phyloP scores from a whole-genome alignment of 129 eudicot species.

The Rutidosis leptorrhynchoides region DNA sequence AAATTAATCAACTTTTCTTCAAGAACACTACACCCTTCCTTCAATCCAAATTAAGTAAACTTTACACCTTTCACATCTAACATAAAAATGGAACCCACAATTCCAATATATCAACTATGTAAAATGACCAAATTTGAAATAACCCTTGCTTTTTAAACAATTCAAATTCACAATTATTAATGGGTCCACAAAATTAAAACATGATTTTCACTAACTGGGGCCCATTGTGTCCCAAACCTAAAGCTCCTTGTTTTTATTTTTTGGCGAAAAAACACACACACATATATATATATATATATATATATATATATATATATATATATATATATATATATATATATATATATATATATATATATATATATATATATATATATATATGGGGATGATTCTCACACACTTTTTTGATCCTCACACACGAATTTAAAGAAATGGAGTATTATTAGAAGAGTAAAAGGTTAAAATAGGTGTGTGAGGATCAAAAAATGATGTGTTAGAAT shows the following conservation, averaged over 20 bases:
- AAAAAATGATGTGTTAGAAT: too few species aligned
- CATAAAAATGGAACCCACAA: slow-evolving; percentile 25
- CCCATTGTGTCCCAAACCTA: slow-evolving; percentile 21
- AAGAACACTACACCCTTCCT: slow-evolving; percentile 27
- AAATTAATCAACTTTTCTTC: slow-evolving; percentile 29
- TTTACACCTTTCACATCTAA: slow-evolving; percentile 26
- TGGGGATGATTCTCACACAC: too few species aligned
- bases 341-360: too few species aligned
- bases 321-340: too few species aligned
- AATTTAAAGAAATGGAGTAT: too few species aligned
- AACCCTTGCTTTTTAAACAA: slow-evolving; percentile 37
- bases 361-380: too few species aligned
- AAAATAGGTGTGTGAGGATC: too few species aligned
- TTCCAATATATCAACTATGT: slow-evolving; percentile 13
- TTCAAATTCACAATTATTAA: slow-evolving; percentile 28
- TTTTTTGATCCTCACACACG: too few species aligned
- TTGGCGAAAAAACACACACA: too few species aligned
- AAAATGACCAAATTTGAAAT: slow-evolving; percentile 24
- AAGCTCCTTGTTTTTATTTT: background rate
- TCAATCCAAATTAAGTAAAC: slow-evolving; percentile 30
- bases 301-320: too few species aligned
- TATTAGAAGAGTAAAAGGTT: too few species aligned
- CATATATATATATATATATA: too few species aligned
- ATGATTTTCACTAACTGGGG: slow-evolving; percentile 10
- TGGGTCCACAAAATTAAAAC: slow-evolving; percentile 29